A percentile compares a stretch with the other conserved stretches of the same genome.
phyloP scores from a whole-genome alignment of 768 basidiomycete genomes.

The Suillus hirtellus region DNA sequence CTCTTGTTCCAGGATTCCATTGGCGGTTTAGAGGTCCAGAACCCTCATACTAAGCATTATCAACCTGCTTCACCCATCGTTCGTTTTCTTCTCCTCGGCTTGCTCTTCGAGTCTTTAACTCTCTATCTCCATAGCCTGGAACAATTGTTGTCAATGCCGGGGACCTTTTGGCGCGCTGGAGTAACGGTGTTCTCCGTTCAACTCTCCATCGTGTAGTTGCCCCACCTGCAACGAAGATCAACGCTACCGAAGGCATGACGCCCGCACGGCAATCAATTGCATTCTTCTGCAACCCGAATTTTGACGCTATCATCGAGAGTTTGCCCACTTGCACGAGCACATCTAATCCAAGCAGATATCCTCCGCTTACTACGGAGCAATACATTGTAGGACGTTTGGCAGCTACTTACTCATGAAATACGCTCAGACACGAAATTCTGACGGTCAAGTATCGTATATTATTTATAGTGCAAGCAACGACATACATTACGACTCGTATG shows the following conservation, averaged over 20 bases:
- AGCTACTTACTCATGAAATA: conserved; percentile 52
- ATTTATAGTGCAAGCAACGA: neutral
- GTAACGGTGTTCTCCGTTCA: conserved; percentile 75
- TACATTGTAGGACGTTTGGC: conserved; percentile 75
- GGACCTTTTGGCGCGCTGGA: conserved; percentile 81
- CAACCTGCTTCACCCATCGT: conserved; percentile 78
- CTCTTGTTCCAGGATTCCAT: conserved; percentile 82
- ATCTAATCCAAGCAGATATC: conserved; percentile 61
- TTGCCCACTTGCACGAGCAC: conserved; percentile 55
- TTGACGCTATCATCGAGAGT: conserved; percentile 64
- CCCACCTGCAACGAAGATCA: conserved; percentile 53
- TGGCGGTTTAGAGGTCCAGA: conserved; percentile 81
- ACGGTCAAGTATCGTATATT: neutral
- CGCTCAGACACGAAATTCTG: neutral
- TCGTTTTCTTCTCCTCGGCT: conserved; percentile 26
- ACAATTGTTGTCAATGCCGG: conserved; percentile 85
- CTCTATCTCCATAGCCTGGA: conserved; percentile 50
- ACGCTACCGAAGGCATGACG: conserved; percentile 52
- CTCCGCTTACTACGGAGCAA: conserved; percentile 68
- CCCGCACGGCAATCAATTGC: conserved; percentile 78
- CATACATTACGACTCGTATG: neutral
- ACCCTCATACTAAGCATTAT: conserved; percentile 72
- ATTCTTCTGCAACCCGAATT: conserved; percentile 87
- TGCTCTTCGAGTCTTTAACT: neutral
- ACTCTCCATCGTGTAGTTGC: conserved; percentile 85